phyloP scores from a whole-genome alignment of 225 moss, liverwort and hornwort genomes.

The Polytrichum commune region DNA sequence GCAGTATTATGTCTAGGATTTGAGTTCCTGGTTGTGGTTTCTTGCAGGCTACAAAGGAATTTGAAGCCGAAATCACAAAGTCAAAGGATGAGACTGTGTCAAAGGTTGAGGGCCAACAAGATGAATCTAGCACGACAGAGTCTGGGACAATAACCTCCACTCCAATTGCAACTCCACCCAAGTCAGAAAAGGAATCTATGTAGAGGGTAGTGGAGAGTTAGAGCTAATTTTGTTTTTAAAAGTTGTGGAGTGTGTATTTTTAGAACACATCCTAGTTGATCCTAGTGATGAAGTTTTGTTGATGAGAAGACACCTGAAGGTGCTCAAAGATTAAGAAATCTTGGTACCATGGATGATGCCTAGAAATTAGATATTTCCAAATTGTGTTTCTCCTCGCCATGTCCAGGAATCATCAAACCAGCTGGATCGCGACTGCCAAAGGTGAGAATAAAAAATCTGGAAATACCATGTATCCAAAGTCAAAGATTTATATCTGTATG shows the following conservation, averaged over 20 bases:
- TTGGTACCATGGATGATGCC: no score
- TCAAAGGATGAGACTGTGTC: constrained; percentile 10
- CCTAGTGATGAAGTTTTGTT: no score
- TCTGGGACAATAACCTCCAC: constrained; percentile 32
- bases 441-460: no score
- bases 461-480: no score
- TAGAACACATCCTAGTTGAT: not conserved
- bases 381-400: no score
- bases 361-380: no score
- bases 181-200: constrained; percentile 34
- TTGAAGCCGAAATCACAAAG: constrained; percentile 61
- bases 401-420: no score
- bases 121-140: constrained; percentile 10
- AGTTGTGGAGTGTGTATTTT: not conserved
- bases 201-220: constrained; percentile 6
- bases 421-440: no score
- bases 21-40: constrained; percentile 1
- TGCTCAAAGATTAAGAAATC: no score
- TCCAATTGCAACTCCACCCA: constrained; percentile 37
- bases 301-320: no score
- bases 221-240: not conserved
- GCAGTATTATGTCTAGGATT: not conserved
- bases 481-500: no score
- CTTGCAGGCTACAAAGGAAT: constrained; percentile 76
- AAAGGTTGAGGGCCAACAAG: constrained; percentile 3